Percentiles rank a stretch among this genome's conserved stretches.
Conservation (phyloP, 495 filamentous ascomycete species). For the Tuber indicum region DNA sequence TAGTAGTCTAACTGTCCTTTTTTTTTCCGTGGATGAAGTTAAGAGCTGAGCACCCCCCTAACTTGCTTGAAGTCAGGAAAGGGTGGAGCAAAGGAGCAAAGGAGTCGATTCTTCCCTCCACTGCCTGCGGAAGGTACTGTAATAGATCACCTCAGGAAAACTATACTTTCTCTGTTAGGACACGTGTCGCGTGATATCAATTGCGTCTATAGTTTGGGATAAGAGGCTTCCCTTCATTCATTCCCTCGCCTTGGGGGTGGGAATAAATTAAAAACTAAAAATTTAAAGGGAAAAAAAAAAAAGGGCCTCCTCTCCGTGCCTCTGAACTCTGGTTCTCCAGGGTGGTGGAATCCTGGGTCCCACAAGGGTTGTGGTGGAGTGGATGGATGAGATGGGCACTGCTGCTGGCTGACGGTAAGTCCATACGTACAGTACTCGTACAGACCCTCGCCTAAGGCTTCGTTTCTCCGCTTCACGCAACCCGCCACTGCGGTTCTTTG, state of each 20-base stretch:
- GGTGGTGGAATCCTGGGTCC: not conserved
- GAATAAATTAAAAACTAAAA: constrained; percentile 1
- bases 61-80: not conserved
- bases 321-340: not conserved
- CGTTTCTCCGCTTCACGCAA: not conserved
- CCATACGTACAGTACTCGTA: no score
- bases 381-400: not conserved
- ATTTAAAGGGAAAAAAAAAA: not conserved
- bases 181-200: constrained; percentile 2
- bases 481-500: not conserved
- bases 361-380: not conserved
- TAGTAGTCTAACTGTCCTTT: not conserved
- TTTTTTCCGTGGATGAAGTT: not conserved
- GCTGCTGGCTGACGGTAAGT: not conserved
- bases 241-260: not conserved
- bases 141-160: not conserved
- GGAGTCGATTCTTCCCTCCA: not conserved
- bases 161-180: not conserved
- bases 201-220: not conserved
- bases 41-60: not conserved
- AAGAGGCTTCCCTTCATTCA: not conserved
- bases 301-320: not conserved
- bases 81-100: not conserved
- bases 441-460: not conserved
- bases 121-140: not conserved